A percentile compares a stretch with the other conserved stretches of the same genome.
These are phyloP conservation scores for Ophiocordyceps sinensis DNA, from an alignment of 2,329 filamentous ascomycete genomes.

Conservation along the genomic window DNA sequence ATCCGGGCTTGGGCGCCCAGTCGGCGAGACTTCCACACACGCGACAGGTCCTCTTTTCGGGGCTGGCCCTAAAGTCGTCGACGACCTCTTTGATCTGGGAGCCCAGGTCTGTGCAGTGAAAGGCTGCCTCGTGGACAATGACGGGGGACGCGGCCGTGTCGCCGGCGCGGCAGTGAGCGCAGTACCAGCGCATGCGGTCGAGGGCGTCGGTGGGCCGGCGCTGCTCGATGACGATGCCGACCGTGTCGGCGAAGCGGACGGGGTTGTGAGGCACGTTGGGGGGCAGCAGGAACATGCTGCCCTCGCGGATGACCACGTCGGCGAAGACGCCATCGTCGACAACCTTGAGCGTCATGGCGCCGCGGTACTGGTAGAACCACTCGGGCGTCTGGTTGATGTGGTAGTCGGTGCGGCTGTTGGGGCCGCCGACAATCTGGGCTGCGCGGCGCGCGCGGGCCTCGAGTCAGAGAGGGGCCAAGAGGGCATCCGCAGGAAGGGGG, in stretches of 20 bases:
- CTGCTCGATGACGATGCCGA: conserved; percentile 90
- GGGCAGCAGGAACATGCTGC: conserved; percentile 85
- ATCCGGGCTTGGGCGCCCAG: conserved; percentile 46
- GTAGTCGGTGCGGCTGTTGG: conserved; percentile 93
- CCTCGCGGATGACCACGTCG: conserved; percentile 82
- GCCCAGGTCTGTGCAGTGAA: conserved; percentile 80
- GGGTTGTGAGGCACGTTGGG: conserved; percentile 95
- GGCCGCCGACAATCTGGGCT: conserved; percentile 87
- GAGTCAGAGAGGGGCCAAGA: too few relatives aligned
- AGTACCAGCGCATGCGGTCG: conserved; percentile 88
- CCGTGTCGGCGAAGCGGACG: conserved; percentile 80
- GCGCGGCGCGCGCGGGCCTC: too few relatives aligned
- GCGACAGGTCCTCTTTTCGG: conserved; percentile 57
- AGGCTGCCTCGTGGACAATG: conserved; percentile 72
- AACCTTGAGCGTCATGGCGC: conserved; percentile 85
- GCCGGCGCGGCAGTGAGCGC: conserved; percentile 44
- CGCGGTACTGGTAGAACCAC: conserved; percentile 96
- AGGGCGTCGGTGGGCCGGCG: conserved; percentile 52
- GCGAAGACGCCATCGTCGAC: conserved; percentile 60
- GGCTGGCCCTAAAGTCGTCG: conserved; percentile 57
- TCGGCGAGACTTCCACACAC: conserved; percentile 66
- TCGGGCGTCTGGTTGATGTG: conserved; percentile 95
- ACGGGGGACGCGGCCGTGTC: conserved; percentile 2
- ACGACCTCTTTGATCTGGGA: conserved; percentile 92
- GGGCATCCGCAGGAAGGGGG: too few relatives aligned